These are phyloP conservation scores for Fusarium transvaalense DNA, from an alignment of 2,329 filamentous ascomycete species.

Conservation along the genomic window DNA sequence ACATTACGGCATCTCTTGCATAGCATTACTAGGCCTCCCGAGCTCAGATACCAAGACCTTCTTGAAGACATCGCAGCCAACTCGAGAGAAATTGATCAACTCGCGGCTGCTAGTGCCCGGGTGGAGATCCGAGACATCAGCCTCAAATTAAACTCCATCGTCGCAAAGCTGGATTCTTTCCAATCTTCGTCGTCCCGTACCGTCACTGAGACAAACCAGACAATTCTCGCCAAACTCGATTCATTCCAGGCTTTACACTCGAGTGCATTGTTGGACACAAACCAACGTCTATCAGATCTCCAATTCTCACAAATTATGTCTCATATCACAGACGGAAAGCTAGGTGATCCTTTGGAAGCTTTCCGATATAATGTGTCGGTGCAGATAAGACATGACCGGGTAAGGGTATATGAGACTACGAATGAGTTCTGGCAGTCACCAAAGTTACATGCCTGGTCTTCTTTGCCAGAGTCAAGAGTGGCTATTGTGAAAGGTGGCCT, in stretches of 20 bases:
- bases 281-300: not conserved
- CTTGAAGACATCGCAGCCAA: not conserved
- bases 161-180: not conserved
- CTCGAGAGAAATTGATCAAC: not conserved
- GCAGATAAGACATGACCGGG: not conserved
- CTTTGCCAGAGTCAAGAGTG: not conserved
- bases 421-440: conserved; percentile 5
- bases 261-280: not conserved
- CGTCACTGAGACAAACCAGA: not conserved
- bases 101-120: not conserved
- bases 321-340: not conserved
- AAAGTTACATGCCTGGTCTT: not conserved
- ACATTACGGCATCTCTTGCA: not conserved
- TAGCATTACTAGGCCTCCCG: not conserved
- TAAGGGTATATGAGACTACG: not conserved
- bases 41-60: conserved; percentile 1
- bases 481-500: not conserved
- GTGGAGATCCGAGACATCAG: not conserved
- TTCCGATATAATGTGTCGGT: not conserved
- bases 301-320: conserved; percentile 2
- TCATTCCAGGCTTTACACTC: not conserved
- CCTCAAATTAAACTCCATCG: not conserved
- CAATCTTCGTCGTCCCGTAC: not conserved
- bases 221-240: not conserved
- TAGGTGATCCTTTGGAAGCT: not conserved